Percentiles rank a stretch among this genome's conserved stretches.
Conservation (phyloP, 176 grass and related monocot species). For the Triticum aestivum region DNA sequence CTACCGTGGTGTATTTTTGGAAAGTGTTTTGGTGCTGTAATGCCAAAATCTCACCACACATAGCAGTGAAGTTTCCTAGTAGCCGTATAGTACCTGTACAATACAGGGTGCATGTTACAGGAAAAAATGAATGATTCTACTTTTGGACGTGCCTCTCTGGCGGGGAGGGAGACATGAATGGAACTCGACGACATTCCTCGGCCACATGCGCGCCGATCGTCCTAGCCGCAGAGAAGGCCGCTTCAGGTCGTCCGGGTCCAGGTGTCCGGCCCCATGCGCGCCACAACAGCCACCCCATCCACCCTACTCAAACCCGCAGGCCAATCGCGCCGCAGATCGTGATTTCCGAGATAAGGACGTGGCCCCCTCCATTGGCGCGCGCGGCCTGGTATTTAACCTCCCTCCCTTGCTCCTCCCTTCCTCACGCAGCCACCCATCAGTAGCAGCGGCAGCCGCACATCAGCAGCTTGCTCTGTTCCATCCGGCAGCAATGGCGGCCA, state of each 20-base stretch:
- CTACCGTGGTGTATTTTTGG: no score
- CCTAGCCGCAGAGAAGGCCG: background rate
- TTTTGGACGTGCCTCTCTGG: background rate
- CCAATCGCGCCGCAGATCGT: slow-evolving; percentile 29
- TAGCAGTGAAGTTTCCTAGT: background rate
- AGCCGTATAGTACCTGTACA: no score
- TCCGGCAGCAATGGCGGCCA: background rate
- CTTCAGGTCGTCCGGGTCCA: background rate
- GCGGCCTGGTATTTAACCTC: slow-evolving; percentile 20
- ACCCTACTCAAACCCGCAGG: background rate
- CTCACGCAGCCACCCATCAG: slow-evolving; percentile 15
- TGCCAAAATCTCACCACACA: background rate
- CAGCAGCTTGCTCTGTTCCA: background rate
- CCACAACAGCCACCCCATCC: background rate
- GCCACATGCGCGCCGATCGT: background rate
- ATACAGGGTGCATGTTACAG: background rate
- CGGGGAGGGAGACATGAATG: background rate
- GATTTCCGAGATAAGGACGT: slow-evolving; percentile 40
- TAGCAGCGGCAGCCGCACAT: background rate
- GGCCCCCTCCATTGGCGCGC: background rate
- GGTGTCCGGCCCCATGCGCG: background rate
- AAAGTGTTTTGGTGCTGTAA: background rate
- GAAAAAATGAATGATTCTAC: background rate
- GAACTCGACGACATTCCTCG: background rate
- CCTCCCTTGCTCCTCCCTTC: background rate